Conservation (phyloP, 768 basidiomycete species). For the Suillus alpinus region DNA sequence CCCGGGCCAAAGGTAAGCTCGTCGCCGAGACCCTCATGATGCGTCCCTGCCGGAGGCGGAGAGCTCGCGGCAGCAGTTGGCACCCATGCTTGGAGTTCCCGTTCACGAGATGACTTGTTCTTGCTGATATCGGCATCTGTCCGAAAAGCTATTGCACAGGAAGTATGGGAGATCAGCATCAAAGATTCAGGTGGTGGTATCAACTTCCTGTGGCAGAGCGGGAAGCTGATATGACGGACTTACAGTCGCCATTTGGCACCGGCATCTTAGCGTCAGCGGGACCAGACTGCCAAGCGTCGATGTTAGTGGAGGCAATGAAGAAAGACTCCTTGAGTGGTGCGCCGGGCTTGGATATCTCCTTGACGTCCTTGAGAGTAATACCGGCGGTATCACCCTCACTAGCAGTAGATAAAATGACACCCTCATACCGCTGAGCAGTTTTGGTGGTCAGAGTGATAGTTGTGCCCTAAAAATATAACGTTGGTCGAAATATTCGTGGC, state of each 20-base stretch:
- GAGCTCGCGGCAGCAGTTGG: slow-evolving; percentile 37
- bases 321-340: slow-evolving; percentile 67
- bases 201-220: slow-evolving; percentile 4
- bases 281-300: slow-evolving; percentile 70
- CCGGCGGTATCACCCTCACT: slow-evolving; percentile 69
- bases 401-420: slow-evolving; percentile 58
- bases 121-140: slow-evolving; percentile 80
- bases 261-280: slow-evolving; percentile 59
- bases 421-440: slow-evolving; percentile 70
- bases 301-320: slow-evolving; percentile 71
- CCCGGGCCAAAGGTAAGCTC: slow-evolving; percentile 69
- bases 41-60: slow-evolving; percentile 21
- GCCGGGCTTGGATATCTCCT: slow-evolving; percentile 65
- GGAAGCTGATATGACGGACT: slow-evolving; percentile 28
- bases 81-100: slow-evolving; percentile 82
- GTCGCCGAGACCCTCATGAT: slow-evolving; percentile 43
- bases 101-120: slow-evolving; percentile 53
- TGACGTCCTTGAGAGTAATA: slow-evolving; percentile 74
- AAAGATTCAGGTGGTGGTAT: not conserved
- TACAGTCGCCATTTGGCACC: slow-evolving; percentile 68
- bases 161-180: slow-evolving; percentile 15
- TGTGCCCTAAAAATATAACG: slow-evolving; percentile 52
- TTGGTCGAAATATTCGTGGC: slow-evolving; percentile 15
- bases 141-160: slow-evolving; percentile 58
- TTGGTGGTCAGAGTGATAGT: slow-evolving; percentile 76